Evolutionary conservation across 345 rosid genomes (phyloP).

Genomic region (Ceriops tagal): DNA sequence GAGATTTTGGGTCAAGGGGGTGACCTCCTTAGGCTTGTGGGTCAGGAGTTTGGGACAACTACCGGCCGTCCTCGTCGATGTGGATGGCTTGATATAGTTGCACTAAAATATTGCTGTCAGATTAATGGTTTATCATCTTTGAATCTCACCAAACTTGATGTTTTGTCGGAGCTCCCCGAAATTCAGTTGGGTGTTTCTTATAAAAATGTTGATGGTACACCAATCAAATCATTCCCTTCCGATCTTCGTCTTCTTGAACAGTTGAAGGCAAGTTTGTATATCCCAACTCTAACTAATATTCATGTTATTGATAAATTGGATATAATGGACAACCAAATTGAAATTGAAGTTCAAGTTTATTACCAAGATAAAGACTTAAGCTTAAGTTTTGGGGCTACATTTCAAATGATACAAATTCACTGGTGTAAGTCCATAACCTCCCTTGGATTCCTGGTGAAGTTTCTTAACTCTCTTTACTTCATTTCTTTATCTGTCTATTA

Average conservation of each 20-base stretch:
- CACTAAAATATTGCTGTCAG: constrained; percentile 74
- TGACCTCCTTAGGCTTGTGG: constrained; percentile 78
- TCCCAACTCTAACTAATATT: background rate
- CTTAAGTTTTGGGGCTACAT: no score
- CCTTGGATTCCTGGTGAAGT: background rate
- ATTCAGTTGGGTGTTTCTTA: constrained; percentile 81
- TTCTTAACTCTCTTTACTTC: background rate
- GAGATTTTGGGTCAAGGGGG: constrained; percentile 88
- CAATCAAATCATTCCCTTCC: constrained; percentile 71
- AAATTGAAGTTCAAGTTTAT: no score
- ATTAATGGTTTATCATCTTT: constrained; percentile 94
- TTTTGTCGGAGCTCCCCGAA: constrained; percentile 76
- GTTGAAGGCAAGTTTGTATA: constrained; percentile 44
- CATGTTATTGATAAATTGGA: no score
- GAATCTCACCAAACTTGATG: constrained; percentile 94
- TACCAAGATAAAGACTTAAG: no score
- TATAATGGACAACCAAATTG: no score
- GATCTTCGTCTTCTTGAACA: constrained; percentile 84
- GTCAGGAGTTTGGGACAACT: constrained; percentile 95
- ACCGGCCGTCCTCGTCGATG: constrained; percentile 99
- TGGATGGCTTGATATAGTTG: constrained; percentile 98
- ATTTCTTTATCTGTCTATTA: no score
- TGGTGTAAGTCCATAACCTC: no score
- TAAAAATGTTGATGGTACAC: constrained; percentile 65
- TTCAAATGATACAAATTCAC: no score